Conservation (phyloP, 257 asterid species). For the Solanum arcanum region DNA sequence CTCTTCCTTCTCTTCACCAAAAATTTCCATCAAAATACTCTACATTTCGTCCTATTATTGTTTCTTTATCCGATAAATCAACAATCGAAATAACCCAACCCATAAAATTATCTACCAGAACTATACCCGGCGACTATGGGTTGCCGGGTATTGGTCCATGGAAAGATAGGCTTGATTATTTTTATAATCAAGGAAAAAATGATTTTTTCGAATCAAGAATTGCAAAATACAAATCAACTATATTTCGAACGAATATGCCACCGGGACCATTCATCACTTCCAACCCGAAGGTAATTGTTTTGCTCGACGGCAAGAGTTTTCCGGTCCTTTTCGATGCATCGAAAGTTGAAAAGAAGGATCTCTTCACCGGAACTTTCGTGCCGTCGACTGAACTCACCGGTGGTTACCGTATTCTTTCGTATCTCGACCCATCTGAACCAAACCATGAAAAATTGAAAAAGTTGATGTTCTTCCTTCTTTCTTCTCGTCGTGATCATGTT, state of each 20-base stretch:
- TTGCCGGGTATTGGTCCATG: conserved; percentile 37
- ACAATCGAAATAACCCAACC: background rate
- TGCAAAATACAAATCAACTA: conserved; percentile 30
- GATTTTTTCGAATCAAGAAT: conserved; percentile 32
- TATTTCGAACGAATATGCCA: conserved; percentile 58
- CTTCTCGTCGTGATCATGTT: background rate
- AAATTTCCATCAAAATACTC: background rate
- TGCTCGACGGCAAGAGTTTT: conserved; percentile 13
- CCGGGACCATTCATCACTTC: conserved; percentile 48
- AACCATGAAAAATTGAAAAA: conserved; percentile 13
- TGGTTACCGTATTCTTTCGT: conserved; percentile 24
- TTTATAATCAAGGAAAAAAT: conserved; percentile 36
- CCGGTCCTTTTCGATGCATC: conserved; percentile 18
- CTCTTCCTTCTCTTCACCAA: background rate
- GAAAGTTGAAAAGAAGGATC: conserved; percentile 15
- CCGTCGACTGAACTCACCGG: conserved; percentile 24
- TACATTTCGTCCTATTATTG: background rate
- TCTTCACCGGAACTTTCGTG: conserved; percentile 23
- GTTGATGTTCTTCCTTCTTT: background rate
- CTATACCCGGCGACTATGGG: conserved; percentile 47
- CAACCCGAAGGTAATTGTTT: conserved; percentile 22
- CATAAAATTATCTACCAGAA: conserved; percentile 6
- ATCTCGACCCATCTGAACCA: conserved; percentile 30
- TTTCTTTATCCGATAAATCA: background rate
- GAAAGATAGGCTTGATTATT: conserved; percentile 33